phyloP scores from a whole-genome alignment of 2,329 filamentous ascomycete species.

The Xylariaceae sp. region DNA sequence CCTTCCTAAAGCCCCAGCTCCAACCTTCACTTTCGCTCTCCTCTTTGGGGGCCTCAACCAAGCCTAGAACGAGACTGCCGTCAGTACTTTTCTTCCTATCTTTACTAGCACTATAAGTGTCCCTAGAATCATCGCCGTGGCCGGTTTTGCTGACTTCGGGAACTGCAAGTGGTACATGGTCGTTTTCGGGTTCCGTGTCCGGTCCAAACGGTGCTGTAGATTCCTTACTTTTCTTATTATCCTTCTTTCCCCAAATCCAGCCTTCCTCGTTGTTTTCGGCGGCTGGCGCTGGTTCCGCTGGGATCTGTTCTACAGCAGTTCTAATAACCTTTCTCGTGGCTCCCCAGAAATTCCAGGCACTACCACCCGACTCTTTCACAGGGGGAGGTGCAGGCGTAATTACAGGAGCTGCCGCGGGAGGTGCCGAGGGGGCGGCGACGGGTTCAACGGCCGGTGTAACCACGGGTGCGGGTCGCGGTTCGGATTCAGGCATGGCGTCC shows the following conservation, averaged over 20 bases:
- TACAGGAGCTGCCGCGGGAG: slow-evolving; percentile 27
- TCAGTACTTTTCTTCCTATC: slow-evolving; percentile 28
- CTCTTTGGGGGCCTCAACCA: slow-evolving; percentile 38
- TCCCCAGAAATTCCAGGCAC: slow-evolving; percentile 53
- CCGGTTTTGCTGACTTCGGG: slow-evolving; percentile 20
- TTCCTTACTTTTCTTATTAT: slow-evolving; percentile 22
- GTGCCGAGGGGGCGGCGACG: slow-evolving; percentile 29
- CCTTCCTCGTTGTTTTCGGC: slow-evolving; percentile 13
- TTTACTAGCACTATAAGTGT: slow-evolving; percentile 16
- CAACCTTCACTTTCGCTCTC: slow-evolving; percentile 41
- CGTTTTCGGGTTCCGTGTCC: slow-evolving; percentile 19
- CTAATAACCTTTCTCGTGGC: slow-evolving; percentile 45
- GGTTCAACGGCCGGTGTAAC: slow-evolving; percentile 24
- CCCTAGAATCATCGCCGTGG: slow-evolving; percentile 23
- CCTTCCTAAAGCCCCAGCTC: slow-evolving; percentile 38
- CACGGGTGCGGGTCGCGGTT: slow-evolving; percentile 20
- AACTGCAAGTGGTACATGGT: slow-evolving; percentile 15
- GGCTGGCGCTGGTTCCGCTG: slow-evolving; percentile 2
- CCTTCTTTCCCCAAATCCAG: slow-evolving; percentile 32
- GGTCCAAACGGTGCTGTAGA: slow-evolving; percentile 22
- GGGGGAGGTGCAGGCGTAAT: slow-evolving; percentile 28
- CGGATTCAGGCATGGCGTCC: slow-evolving; percentile 29
- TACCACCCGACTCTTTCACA: slow-evolving; percentile 40
- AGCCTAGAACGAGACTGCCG: slow-evolving; percentile 36
- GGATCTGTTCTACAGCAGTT: slow-evolving; percentile 22